Conservation (phyloP, 2,329 filamentous ascomycete species). For the Keithomyces neogunnii region DNA sequence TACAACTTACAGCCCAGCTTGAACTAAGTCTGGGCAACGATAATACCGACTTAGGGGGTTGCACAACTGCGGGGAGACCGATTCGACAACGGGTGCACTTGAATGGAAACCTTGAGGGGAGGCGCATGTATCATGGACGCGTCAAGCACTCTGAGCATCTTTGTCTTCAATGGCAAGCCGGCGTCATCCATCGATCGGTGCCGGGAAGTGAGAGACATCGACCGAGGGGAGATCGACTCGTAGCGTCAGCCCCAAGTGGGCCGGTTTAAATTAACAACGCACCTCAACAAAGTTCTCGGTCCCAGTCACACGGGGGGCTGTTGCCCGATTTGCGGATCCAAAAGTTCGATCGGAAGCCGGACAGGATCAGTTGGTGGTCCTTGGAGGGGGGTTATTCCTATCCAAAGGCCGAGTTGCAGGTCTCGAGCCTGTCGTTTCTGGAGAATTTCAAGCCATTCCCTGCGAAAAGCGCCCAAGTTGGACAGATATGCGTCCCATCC, state of each 20-base stretch:
- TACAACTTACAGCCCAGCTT: not conserved
- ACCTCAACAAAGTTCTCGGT: not conserved
- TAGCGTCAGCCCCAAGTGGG: not conserved
- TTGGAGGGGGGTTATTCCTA: too few species aligned
- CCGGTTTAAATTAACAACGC: not conserved
- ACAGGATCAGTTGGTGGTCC: not conserved
- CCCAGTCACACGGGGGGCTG: not conserved
- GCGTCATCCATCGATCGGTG: not conserved
- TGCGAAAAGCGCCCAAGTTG: not conserved
- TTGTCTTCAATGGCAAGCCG: not conserved
- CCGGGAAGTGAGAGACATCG: not conserved
- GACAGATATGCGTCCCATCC: not conserved
- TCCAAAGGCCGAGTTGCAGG: too few species aligned
- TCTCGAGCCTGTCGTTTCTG: too few species aligned
- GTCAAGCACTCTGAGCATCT: not conserved
- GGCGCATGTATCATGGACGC: not conserved
- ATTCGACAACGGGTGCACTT: not conserved
- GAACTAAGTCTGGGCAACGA: not conserved
- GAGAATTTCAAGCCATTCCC: not conserved
- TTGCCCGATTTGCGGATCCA: not conserved
- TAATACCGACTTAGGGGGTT: not conserved
- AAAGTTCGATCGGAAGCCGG: constrained; percentile 3
- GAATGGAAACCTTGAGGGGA: not conserved
- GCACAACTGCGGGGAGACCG: constrained; percentile 1
- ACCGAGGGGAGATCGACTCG: not conserved